Evolutionary conservation across 257 asterid species (phyloP), one percentile per base, ranked within the genome.

Genomic region (Datura wrightii): DNA sequence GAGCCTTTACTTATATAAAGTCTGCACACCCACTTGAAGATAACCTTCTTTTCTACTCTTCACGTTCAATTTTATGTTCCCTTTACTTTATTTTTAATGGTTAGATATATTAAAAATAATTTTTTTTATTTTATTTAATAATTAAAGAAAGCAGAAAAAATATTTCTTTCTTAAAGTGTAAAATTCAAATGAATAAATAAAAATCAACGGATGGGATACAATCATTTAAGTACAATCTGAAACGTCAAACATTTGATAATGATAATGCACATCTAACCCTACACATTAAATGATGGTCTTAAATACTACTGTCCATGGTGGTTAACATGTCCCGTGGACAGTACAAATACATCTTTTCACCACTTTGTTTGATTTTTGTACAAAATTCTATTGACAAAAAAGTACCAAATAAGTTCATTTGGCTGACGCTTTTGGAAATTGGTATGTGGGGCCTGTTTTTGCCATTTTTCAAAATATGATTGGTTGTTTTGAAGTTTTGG

Each of bases 371-470:
- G 3, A 24, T 65, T 34, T 10, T 6, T n/a, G 62, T 76, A 6
- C 62, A 48, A 8, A 55, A 50, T 55, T 11, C n/a, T 16, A 3
- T 65, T 63, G 71, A 31, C 71, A 65, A 6, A 65, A 6, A 15
- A 76, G 62, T 76, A 76, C 81, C 8, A 48, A 3, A 72, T 41
- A 74, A 74, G 39, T 50, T 74, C 19, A 48, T 50, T 74, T 48
- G 11, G 81, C 60, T 74, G 41, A 74, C 41, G 54, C 44, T 18
- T 19, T 6, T 46, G 56, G 80, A 44, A 72, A 46, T 46, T 46
- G 37, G 4, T 19, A 10, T 1, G 41, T 46, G n/a, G 42, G 59
- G 56, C 16, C n/a, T 0, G 1, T 46, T 46, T n/a, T 19, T 5
- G 9, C 9, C 8, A 72, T 5, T 10, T 63, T 31, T 31, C 71